Evolutionary conservation across 2,329 filamentous ascomycete species (phyloP).

Genomic region (Arachnopeziza araneosa): DNA sequence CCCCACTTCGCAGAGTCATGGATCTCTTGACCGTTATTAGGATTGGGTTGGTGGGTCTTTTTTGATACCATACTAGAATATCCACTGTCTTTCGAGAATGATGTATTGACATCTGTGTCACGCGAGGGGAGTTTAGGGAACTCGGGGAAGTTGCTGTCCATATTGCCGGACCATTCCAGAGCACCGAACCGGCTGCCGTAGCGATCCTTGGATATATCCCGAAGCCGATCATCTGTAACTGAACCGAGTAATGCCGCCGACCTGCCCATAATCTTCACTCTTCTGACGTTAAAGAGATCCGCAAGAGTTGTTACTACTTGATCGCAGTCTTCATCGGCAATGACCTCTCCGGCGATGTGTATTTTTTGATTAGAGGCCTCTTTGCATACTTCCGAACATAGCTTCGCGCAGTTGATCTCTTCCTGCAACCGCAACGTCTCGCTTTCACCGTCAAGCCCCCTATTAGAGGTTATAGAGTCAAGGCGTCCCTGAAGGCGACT

Average conservation of each 20-base stretch:
- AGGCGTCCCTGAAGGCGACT: conserved; percentile 32
- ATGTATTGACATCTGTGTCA: too few species aligned
- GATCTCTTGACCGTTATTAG: too few species aligned
- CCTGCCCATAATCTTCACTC: conserved; percentile 30
- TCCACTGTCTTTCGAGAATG: too few species aligned
- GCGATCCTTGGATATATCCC: conserved; percentile 23
- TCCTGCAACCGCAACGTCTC: conserved; percentile 31
- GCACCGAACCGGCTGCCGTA: conserved; percentile 29
- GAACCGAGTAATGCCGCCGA: conserved; percentile 35
- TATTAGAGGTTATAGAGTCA: conserved; percentile 4
- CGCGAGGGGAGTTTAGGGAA: not conserved
- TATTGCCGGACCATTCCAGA: conserved; percentile 7
- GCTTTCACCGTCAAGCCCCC: conserved; percentile 13
- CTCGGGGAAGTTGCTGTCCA: too few species aligned
- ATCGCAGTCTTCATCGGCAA: conserved; percentile 35
- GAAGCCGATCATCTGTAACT: conserved; percentile 30
- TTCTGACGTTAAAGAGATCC: conserved; percentile 37
- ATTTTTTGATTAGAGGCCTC: conserved; percentile 19
- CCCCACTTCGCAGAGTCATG: too few species aligned
- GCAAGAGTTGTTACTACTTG: conserved; percentile 38
- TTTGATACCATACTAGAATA: too few species aligned
- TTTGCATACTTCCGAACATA: conserved; percentile 37
- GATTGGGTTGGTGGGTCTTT: too few species aligned
- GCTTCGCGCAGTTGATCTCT: conserved; percentile 32
- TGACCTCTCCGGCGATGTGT: conserved; percentile 32